These are phyloP conservation scores for Leccinum disarticulatum DNA, from an alignment of 768 basidiomycete species.

Conservation along the genomic window DNA sequence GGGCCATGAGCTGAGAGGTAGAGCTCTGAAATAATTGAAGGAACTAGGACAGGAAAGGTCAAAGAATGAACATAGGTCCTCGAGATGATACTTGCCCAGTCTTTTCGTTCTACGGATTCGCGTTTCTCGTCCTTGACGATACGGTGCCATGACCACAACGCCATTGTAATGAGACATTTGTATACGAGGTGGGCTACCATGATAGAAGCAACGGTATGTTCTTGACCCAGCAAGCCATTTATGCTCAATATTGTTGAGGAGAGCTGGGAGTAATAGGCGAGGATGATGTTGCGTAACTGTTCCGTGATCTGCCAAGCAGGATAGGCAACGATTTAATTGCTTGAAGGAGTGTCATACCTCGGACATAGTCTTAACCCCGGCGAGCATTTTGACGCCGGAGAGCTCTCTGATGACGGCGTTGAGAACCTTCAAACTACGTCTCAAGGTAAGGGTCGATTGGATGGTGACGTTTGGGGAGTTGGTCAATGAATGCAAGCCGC, in stretches of 20 bases:
- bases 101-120: constrained; percentile 43
- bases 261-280: constrained; percentile 59
- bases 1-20: constrained; percentile 49
- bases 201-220: constrained; percentile 46
- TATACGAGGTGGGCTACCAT: constrained; percentile 66
- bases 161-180: constrained; percentile 72
- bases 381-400: constrained; percentile 64
- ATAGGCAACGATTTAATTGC: background rate
- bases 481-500: constrained; percentile 51
- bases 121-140: constrained; percentile 44
- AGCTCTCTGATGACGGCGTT: constrained; percentile 72
- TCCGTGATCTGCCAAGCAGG: constrained; percentile 21
- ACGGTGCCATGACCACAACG: constrained; percentile 68
- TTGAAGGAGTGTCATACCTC: constrained; percentile 40
- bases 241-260: constrained; percentile 36
- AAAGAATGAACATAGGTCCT: background rate
- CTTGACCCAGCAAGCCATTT: constrained; percentile 34
- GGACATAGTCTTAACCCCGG: constrained; percentile 65
- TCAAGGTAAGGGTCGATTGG: constrained; percentile 48
- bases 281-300: constrained; percentile 51
- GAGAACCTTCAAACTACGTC: constrained; percentile 61
- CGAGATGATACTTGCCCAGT: constrained; percentile 48
- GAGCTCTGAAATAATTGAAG: constrained; percentile 61
- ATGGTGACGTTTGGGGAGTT: constrained; percentile 41
- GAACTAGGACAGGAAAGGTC: constrained; percentile 43